Percentiles rank a stretch among this genome's conserved stretches.
Conservation (phyloP, 495 filamentous ascomycete genomes). For the Aspergillus biplanus region DNA sequence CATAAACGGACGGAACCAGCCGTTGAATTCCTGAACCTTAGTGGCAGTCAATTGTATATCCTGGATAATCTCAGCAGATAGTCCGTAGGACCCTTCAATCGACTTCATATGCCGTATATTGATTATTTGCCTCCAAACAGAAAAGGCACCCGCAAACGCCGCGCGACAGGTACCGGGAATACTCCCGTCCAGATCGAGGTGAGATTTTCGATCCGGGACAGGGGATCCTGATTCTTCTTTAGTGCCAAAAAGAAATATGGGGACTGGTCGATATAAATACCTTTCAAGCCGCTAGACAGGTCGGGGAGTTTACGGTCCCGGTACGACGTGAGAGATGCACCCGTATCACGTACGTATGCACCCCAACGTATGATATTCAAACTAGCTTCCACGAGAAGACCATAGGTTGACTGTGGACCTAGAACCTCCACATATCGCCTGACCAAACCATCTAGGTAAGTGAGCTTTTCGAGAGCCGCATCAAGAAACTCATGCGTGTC, state of each 20-base stretch:
- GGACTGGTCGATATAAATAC: no score
- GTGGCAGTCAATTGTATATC: not conserved
- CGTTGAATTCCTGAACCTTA: conserved; percentile 2
- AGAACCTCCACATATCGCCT: conserved; percentile 23
- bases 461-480: conserved; percentile 6
- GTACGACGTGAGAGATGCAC: conserved; percentile 26
- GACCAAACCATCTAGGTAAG: conserved; percentile 22
- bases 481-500: not conserved
- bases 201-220: not conserved
- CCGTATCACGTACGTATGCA: conserved; percentile 31
- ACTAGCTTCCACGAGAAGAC: conserved; percentile 26
- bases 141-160: conserved; percentile 24
- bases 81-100: not conserved
- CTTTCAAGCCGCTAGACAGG: not conserved
- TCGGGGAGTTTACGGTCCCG: conserved; percentile 23
- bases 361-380: conserved; percentile 29
- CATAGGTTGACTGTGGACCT: conserved; percentile 28
- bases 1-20: conserved; percentile 25
- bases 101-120: conserved; percentile 13
- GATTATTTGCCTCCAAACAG: conserved; percentile 26
- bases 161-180: conserved; percentile 23
- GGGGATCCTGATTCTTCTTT: no score
- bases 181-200: conserved; percentile 16
- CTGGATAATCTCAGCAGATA: not conserved
- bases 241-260: no score